Evolutionary conservation across 768 basidiomycete species (phyloP), one percentile per base, ranked within the genome.

Genomic region (Lentinula guzmanii): DNA sequence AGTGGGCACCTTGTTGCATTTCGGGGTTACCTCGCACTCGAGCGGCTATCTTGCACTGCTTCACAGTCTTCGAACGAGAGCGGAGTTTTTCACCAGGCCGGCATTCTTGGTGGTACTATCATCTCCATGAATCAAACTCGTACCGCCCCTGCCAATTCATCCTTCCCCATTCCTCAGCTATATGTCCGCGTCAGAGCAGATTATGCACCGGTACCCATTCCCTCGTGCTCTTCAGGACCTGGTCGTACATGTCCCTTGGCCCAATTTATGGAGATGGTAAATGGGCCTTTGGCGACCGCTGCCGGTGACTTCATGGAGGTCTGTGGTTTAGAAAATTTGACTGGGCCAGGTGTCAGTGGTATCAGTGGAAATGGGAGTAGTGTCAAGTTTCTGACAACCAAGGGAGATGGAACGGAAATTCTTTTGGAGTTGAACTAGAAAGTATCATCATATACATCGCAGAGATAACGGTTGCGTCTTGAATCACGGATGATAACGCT

Each of bases 1-100:
- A 65, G 76, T 5, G 76, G 76, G 1, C 71, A 73, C 64, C 66
- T 79, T 43, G 76, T 78, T 16, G 66, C 74, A 5, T 80, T 80
- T 68, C 68, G 73, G 5, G 78, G 77, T 1, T 71, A 77, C 56
- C 66, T 79, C 58, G 76, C 78, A 0, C 66, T 79, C 13, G 79
- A 80, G 64, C 71, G 76, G 3, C 66, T 80, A 9, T 67, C 71
- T 1, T 80, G 79, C 65, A 64, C 63, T 15, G 16, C 53, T 31
- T 35, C 67, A 60, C 2, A 65, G 64, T 46, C 67, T 45, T 15
- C 61, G 59, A 28, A 41, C 64, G 6, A 64, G 54, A 1, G 50
- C 52, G 13, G 57, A 4, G 39, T 62, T 3, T 43, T 62, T 42
- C 43, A 58, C 43, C 34, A 39, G 31, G 31, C 61, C 15, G 34